A percentile compares a stretch with the other conserved stretches of the same genome.
Conservation (phyloP, 768 basidiomycete species). For the Psilocybe cubensis region DNA sequence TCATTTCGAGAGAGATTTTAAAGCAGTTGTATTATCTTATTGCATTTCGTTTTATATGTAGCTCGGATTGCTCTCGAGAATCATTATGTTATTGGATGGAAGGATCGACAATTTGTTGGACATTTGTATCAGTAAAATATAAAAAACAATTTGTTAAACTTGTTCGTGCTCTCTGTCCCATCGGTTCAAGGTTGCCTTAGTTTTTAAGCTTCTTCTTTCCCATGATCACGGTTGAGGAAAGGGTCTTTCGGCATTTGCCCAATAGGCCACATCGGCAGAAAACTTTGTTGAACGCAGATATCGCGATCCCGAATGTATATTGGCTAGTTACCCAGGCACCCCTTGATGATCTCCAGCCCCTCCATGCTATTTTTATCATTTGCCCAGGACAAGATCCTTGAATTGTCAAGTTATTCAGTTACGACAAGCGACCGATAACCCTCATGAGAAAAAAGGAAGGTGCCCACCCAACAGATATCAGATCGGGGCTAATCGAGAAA, state of each 20-base stretch:
- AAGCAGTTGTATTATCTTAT: slow-evolving; percentile 1
- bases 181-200: not conserved
- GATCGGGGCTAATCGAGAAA: slow-evolving; percentile 1
- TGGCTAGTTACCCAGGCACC: not conserved
- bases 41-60: not conserved
- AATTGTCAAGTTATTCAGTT: slow-evolving; percentile 2
- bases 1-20: not conserved
- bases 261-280: not conserved
- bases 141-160: not conserved
- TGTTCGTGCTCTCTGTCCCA: not conserved
- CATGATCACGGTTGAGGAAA: not conserved
- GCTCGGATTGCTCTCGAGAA: not conserved
- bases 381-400: slow-evolving; percentile 1
- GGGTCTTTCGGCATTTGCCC: not conserved
- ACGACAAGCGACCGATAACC: not conserved
- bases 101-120: too few species aligned
- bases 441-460: slow-evolving; percentile 2
- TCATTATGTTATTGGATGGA: not conserved
- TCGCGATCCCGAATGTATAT: not conserved
- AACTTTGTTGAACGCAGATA: not conserved
- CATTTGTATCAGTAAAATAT: not conserved
- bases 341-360: not conserved
- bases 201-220: not conserved
- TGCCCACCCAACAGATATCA: not conserved
- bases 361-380: not conserved